Evolutionary conservation across 371 early-diverging fungal genomes (phyloP).

Genomic region (Rhizopus microsporus): DNA sequence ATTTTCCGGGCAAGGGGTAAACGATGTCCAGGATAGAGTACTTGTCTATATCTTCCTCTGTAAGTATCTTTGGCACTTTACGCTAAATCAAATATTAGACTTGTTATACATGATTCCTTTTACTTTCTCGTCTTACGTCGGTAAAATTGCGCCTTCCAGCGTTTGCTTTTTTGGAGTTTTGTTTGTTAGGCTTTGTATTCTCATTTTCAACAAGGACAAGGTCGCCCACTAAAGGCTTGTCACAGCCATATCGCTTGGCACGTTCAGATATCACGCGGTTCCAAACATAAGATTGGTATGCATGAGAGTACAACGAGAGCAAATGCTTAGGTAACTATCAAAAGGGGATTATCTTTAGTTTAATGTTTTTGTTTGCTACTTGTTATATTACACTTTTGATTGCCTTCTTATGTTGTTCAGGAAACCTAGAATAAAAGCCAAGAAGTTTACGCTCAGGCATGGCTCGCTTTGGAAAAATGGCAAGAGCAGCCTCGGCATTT

Average conservation of each 20-base stretch:
- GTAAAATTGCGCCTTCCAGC: conserved; percentile 29
- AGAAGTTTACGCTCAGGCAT: conserved; percentile 78
- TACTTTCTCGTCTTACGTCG: conserved; percentile 18
- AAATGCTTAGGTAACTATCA: conserved; percentile 82
- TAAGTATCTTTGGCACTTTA: conserved; percentile 54
- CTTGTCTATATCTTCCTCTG: conserved; percentile 64
- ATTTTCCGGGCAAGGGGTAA: conserved; percentile 86
- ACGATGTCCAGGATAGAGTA: conserved; percentile 89
- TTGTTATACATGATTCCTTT: not conserved
- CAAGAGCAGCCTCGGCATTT: conserved; percentile 63
- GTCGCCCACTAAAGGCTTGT: conserved; percentile 82
- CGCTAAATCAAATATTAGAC: conserved; percentile 17
- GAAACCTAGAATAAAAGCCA: conserved; percentile 43
- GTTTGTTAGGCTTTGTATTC: conserved; percentile 8
- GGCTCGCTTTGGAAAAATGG: conserved; percentile 69
- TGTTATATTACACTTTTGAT: conserved; percentile 52
- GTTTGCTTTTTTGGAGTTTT: conserved; percentile 9
- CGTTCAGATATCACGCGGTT: conserved; percentile 87
- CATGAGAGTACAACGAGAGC: conserved; percentile 93
- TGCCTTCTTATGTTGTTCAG: conserved; percentile 62
- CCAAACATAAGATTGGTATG: conserved; percentile 97
- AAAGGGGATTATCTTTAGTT: not conserved
- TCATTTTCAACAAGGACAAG: conserved; percentile 58
- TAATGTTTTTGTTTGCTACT: conserved; percentile 1
- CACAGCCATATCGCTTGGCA: conserved; percentile 67